These are phyloP conservation scores for Claviceps digitariae DNA, from an alignment of 2,329 filamentous ascomycete genomes.

Conservation along the genomic window DNA sequence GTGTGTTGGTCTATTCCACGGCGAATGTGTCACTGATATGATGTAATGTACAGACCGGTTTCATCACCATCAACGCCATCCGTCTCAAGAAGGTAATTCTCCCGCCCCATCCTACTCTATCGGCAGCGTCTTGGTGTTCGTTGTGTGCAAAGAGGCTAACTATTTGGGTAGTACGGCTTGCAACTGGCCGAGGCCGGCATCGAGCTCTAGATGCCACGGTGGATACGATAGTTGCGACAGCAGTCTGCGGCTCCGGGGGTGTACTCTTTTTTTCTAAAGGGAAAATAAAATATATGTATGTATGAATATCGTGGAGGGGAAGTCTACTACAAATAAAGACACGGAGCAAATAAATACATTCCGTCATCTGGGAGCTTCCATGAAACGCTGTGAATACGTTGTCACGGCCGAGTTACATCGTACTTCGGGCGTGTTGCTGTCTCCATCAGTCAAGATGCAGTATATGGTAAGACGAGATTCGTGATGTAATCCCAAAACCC, in stretches of 20 bases:
- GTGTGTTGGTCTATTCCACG: neutral
- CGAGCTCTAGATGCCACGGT: neutral
- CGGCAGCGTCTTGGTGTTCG: neutral
- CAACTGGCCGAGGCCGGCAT: conserved; percentile 2
- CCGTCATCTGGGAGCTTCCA: no score
- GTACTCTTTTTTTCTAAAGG: neutral
- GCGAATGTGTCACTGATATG: neutral
- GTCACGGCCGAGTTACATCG: no score
- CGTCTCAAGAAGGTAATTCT: conserved; percentile 32
- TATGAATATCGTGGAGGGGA: neutral
- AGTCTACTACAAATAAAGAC: no score
- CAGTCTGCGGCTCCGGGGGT: neutral
- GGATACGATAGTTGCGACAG: neutral
- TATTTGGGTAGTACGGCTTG: neutral
- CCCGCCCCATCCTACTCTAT: neutral
- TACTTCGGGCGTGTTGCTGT: no score
- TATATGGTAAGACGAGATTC: no score
- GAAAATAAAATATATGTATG: neutral
- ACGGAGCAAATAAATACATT: no score
- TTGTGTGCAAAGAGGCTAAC: neutral
- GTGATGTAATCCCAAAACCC: no score
- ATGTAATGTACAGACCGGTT: conserved; percentile 19
- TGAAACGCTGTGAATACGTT: no score
- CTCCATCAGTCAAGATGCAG: no score
- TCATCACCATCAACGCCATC: conserved; percentile 55